Conservation (phyloP, 2,329 filamentous ascomycete species). For the Neonectria hederae region DNA sequence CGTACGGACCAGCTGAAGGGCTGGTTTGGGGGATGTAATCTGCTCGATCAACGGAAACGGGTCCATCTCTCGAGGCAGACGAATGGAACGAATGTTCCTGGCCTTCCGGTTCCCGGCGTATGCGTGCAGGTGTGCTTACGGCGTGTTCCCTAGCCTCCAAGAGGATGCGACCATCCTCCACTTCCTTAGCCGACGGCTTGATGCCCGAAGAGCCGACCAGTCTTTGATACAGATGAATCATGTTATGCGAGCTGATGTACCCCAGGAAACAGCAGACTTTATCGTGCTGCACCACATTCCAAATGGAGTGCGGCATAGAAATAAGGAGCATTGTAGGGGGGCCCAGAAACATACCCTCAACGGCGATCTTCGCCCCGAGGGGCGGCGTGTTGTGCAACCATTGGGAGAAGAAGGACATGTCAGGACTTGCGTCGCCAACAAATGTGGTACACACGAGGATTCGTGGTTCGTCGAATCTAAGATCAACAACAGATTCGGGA, state of each 20-base stretch:
- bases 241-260: constrained; percentile 73
- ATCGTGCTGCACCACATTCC: constrained; percentile 72
- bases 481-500: constrained; percentile 59
- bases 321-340: constrained; percentile 73
- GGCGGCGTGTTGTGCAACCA: constrained; percentile 70
- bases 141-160: constrained; percentile 62
- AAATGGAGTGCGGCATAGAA: constrained; percentile 71
- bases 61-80: constrained; percentile 38
- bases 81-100: constrained; percentile 40
- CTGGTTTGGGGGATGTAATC: constrained; percentile 43
- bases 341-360: constrained; percentile 74
- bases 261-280: constrained; percentile 74
- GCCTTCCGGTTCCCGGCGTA: constrained; percentile 41
- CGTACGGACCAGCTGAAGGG: constrained; percentile 37
- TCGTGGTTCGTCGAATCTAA: constrained; percentile 69
- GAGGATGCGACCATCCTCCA: constrained; percentile 66
- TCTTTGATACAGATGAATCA: constrained; percentile 70
- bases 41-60: constrained; percentile 34
- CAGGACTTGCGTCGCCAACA: constrained; percentile 70
- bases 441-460: constrained; percentile 75
- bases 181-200: constrained; percentile 60
- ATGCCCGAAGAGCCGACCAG: constrained; percentile 59
- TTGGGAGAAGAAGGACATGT: constrained; percentile 73
- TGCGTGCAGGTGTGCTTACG: constrained; percentile 46
- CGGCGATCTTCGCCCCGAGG: constrained; percentile 66